Base-by-base conservation (phyloP, 352 stramenopile genomes). In the Globisporangium canariense region DNA sequence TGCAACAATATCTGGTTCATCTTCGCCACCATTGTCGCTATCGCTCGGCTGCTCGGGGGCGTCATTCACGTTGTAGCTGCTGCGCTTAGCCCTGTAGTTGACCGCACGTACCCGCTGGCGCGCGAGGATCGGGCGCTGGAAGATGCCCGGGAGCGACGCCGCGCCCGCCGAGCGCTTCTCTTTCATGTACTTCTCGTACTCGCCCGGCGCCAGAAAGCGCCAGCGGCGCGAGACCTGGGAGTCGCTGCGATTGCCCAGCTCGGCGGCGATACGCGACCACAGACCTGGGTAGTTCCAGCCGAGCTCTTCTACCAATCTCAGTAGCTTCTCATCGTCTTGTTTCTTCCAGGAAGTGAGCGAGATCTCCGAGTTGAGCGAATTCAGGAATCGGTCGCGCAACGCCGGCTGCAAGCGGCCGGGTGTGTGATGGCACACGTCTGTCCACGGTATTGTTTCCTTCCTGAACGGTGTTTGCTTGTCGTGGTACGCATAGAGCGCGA, bases 351-450 rank as follows among this genome's bases (percentile, higher is more conserved):
- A 72, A 13, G 70, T 71, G 62, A 86, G 86, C 38, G 77, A 86
- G 13, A 92, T 67, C 20, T 86, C 78, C 10, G 81, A 78, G 56
- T 90, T 90, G 16, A 92, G 63, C 40, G 78, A 88, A 66, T 86
- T 92, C 28, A 79, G 36, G 58, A 84, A 92, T 11, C 81, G 81
- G 32, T 92, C 83, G 14, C 83, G 79, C 46, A 91, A 51, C 13
- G 73, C 75, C 47, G 83, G 78, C 41, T 81, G 70, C 9, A 74
- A 76, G 1, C 83, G 77, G 1, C 83, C 83, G 1, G 73, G 70
- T 7, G 90, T 61, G 40, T 92, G 83, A 41, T 90, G 81, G 25
- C 75, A 71, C 36, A 92, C 78, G 16, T 88, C 77, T 20, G 83
- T 80, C 81, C 81, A 92, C n/a, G 75, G 38, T 8, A 88, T 74